Evolutionary conservation across 139 green algal genomes (phyloP).

Genomic region (Picochlorum sp.): DNA sequence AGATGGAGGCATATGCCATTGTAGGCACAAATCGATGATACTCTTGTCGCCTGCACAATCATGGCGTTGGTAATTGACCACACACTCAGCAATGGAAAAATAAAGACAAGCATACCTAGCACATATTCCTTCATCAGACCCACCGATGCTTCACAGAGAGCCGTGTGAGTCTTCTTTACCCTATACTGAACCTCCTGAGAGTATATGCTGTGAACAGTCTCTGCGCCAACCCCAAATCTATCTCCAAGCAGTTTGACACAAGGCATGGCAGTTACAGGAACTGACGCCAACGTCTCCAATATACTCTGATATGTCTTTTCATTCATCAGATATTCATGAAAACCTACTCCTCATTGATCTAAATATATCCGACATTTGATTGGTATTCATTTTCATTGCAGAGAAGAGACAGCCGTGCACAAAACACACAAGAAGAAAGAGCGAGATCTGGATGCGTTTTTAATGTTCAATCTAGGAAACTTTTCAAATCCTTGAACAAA

Average conservation of each 20-base stretch:
- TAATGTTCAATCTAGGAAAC: no score
- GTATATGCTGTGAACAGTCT: conserved; percentile 60
- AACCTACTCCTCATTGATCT: neutral
- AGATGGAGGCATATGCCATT: conserved; percentile 63
- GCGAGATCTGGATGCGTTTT: no score
- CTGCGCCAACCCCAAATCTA: conserved; percentile 15
- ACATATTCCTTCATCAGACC: conserved; percentile 26
- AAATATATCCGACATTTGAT: neutral
- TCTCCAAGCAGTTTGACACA: conserved; percentile 15
- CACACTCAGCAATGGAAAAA: neutral
- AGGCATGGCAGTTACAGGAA: conserved; percentile 25
- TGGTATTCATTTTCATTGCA: no score
- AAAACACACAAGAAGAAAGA: no score
- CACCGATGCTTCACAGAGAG: conserved; percentile 32
- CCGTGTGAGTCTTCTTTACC: conserved; percentile 48
- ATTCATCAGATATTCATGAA: neutral
- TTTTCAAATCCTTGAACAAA: no score
- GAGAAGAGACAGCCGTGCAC: no score
- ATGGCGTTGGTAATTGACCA: neutral
- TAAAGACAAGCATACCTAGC: conserved; percentile 11
- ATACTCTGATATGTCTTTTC: neutral
- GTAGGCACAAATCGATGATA: conserved; percentile 45
- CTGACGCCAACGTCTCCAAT: neutral
- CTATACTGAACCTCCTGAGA: conserved; percentile 52
- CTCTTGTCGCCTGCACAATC: conserved; percentile 39